These are phyloP conservation scores for Eragrostis tef DNA, from an alignment of 202 grass and related monocot species.

Conservation along the genomic window DNA sequence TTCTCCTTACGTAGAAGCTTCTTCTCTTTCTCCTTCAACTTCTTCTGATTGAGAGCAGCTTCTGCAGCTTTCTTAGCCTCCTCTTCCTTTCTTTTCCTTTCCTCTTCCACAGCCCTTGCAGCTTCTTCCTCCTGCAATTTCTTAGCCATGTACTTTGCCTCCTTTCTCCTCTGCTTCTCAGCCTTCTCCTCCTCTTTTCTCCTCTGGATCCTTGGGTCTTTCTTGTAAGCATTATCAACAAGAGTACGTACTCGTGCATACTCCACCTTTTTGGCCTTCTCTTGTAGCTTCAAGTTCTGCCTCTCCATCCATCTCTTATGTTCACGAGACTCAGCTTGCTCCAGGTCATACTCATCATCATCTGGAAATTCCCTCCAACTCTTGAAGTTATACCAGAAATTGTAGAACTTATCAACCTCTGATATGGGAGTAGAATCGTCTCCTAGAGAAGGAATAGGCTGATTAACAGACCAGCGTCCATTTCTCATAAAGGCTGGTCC, in stretches of 20 bases:
- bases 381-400: slow-evolving; percentile 95
- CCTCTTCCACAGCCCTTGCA: slow-evolving; percentile 71
- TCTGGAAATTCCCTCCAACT: slow-evolving; percentile 94
- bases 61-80: slow-evolving; percentile 77
- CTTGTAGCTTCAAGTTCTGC: slow-evolving; percentile 83
- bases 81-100: slow-evolving; percentile 78
- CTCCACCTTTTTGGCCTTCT: slow-evolving; percentile 84
- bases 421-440: slow-evolving; percentile 65
- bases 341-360: slow-evolving; percentile 88
- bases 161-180: slow-evolving; percentile 82
- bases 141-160: slow-evolving; percentile 77
- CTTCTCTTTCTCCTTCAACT: slow-evolving; percentile 93
- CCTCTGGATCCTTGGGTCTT: slow-evolving; percentile 83
- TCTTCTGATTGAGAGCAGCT: slow-evolving; percentile 76
- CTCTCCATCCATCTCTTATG: slow-evolving; percentile 99
- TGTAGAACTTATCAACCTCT: slow-evolving; percentile 85
- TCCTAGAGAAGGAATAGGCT: slow-evolving; percentile 76
- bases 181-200: slow-evolving; percentile 90
- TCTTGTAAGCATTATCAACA: slow-evolving; percentile 87
- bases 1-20: slow-evolving; percentile 91
- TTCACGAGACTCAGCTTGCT: slow-evolving; percentile 95
- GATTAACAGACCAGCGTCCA: slow-evolving; percentile 78
- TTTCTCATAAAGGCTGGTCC: slow-evolving; percentile 96
- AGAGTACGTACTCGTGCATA: slow-evolving; percentile 69
- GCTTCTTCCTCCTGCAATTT: slow-evolving; percentile 92